Evolutionary conservation across 2,329 filamentous ascomycete genomes (phyloP).

Genomic region (Teratosphaeriaceae sp.): DNA sequence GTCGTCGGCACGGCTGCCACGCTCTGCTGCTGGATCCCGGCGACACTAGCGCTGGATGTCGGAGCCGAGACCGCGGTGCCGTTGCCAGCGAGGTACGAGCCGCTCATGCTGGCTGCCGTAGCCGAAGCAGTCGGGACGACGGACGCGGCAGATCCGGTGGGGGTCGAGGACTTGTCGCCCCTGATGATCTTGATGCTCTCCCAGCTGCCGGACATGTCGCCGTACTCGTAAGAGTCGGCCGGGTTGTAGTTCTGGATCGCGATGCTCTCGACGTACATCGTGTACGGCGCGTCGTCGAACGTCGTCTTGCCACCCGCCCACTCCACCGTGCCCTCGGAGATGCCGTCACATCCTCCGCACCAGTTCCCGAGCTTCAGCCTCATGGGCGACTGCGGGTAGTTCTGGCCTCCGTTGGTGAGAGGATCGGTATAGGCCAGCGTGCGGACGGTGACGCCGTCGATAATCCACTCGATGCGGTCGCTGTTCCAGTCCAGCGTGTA

Average conservation of each 20-base stretch:
- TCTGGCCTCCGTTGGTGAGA: slow-evolving; percentile 52
- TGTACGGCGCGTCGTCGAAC: slow-evolving; percentile 42
- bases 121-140: neutral
- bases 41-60: slow-evolving; percentile 22
- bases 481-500: slow-evolving; percentile 70
- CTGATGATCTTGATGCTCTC: slow-evolving; percentile 42
- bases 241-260: slow-evolving; percentile 48
- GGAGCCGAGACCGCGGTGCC: slow-evolving; percentile 17
- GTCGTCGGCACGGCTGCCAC: slow-evolving; percentile 16
- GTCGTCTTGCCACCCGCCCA: slow-evolving; percentile 59
- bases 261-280: slow-evolving; percentile 46
- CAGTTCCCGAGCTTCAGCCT: slow-evolving; percentile 64
- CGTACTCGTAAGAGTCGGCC: slow-evolving; percentile 44
- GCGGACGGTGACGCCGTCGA: slow-evolving; percentile 62
- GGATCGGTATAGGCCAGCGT: slow-evolving; percentile 60
- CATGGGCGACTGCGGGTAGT: slow-evolving; percentile 77
- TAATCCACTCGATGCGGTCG: slow-evolving; percentile 59
- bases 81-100: neutral
- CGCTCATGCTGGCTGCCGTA: neutral
- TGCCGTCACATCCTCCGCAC: slow-evolving; percentile 46
- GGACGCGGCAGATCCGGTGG: neutral
- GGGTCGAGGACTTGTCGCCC: slow-evolving; percentile 5
- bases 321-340: slow-evolving; percentile 52
- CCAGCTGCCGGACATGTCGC: slow-evolving; percentile 42
- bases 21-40: slow-evolving; percentile 15